Percentiles rank a stretch among this genome's conserved stretches.
These are phyloP conservation scores for Seminavis robusta DNA, from an alignment of 108 stramenopile species.

Conservation along the genomic window DNA sequence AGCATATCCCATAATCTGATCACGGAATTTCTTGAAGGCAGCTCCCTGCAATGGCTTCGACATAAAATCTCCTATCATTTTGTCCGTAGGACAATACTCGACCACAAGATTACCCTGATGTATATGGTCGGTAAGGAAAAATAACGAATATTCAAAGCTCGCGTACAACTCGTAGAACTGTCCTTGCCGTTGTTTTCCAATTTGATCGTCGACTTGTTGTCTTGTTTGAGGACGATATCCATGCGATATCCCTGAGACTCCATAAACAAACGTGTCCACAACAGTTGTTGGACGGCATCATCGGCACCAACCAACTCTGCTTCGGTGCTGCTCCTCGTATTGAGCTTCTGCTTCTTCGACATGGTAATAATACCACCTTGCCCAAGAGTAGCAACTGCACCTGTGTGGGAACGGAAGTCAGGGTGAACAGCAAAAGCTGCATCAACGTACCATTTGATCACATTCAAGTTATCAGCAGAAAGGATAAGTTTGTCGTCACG, in stretches of 20 bases:
- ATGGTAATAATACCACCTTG: neutral
- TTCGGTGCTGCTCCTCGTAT: slow-evolving; percentile 31
- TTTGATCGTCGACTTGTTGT: slow-evolving; percentile 36
- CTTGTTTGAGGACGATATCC: slow-evolving; percentile 22
- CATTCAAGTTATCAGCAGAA: neutral
- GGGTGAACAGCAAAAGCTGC: slow-evolving; percentile 34
- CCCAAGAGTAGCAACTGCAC: slow-evolving; percentile 21
- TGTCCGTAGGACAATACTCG: slow-evolving; percentile 35
- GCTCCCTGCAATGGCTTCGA: slow-evolving; percentile 30
- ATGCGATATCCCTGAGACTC: slow-evolving; percentile 25
- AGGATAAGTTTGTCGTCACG: neutral
- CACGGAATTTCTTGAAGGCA: slow-evolving; percentile 20
- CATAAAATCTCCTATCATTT: slow-evolving; percentile 26
- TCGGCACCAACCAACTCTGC: slow-evolving; percentile 27
- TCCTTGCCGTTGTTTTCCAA: slow-evolving; percentile 27
- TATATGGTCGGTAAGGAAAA: slow-evolving; percentile 38
- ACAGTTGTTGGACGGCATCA: slow-evolving; percentile 13
- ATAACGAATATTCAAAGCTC: slow-evolving; percentile 22
- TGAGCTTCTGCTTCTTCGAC: slow-evolving; percentile 36
- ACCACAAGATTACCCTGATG: slow-evolving; percentile 8
- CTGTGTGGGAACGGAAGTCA: slow-evolving; percentile 33
- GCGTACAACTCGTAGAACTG: slow-evolving; percentile 17
- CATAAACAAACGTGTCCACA: slow-evolving; percentile 30
- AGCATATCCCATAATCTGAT: slow-evolving; percentile 28
- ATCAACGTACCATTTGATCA: slow-evolving; percentile 19